Percentiles rank a stretch among this genome's conserved stretches.
These are phyloP conservation scores for Potentilla sterilis DNA, from an alignment of 306 rosid genomes.

Conservation along the genomic window DNA sequence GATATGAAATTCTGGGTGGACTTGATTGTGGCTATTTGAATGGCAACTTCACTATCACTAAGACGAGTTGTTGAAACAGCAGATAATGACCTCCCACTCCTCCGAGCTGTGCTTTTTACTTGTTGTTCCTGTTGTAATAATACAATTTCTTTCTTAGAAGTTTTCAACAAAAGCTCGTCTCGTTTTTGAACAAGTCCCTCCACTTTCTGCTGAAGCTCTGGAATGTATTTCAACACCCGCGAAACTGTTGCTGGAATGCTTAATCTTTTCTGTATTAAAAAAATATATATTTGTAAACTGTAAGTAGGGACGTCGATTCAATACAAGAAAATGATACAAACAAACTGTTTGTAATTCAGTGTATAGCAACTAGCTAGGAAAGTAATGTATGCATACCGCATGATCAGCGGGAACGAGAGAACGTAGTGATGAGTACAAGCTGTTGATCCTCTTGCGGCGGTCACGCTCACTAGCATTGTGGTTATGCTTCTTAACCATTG, in stretches of 20 bases:
- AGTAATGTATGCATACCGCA: slow-evolving; percentile 32
- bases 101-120: not conserved
- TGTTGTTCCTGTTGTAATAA: not conserved
- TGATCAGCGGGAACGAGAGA: slow-evolving; percentile 59
- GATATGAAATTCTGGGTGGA: slow-evolving; percentile 37
- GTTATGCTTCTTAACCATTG: slow-evolving; percentile 50
- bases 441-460: slow-evolving; percentile 76
- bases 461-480: slow-evolving; percentile 89
- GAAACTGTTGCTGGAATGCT: slow-evolving; percentile 65
- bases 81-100: slow-evolving; percentile 22
- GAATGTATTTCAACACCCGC: slow-evolving; percentile 52
- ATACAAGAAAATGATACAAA: not conserved
- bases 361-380: no score
- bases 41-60: slow-evolving; percentile 37
- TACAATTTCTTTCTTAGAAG: slow-evolving; percentile 16
- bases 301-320: not conserved
- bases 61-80: slow-evolving; percentile 49
- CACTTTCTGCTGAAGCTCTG: slow-evolving; percentile 56
- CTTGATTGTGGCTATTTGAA: slow-evolving; percentile 52
- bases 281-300: not conserved
- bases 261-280: slow-evolving; percentile 46
- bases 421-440: slow-evolving; percentile 63
- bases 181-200: slow-evolving; percentile 44
- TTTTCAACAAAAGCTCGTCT: slow-evolving; percentile 38
- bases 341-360: no score